These are phyloP conservation scores for Ceratocystis papillata DNA, from an alignment of 2,329 filamentous ascomycete species.

Conservation along the genomic window DNA sequence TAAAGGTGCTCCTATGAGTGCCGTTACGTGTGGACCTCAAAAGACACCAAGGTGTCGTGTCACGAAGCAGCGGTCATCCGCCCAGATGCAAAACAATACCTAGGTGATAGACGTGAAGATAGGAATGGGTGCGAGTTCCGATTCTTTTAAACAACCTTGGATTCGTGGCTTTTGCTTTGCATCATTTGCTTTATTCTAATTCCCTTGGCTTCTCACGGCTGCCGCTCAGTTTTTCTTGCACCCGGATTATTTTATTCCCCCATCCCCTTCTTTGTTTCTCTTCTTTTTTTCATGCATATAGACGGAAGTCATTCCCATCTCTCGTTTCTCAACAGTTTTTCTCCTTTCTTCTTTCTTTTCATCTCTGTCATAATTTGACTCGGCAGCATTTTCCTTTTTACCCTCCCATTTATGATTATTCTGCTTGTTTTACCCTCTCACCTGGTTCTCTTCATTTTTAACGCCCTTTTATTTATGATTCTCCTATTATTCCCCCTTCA, in stretches of 20 bases:
- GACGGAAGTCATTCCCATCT: neutral
- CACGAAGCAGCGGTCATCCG: slow-evolving; percentile 1
- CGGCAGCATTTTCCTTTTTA: neutral
- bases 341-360: neutral
- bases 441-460: neutral
- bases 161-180: neutral
- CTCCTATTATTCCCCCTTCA: neutral
- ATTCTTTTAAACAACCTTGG: neutral
- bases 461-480: neutral
- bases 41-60: slow-evolving; percentile 10
- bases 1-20: slow-evolving; percentile 8
- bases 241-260: neutral
- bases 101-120: neutral
- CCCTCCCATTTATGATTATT: neutral
- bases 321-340: neutral
- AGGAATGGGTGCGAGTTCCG: neutral
- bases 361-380: neutral
- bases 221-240: neutral
- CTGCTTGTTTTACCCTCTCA: neutral
- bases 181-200: neutral
- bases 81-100: neutral
- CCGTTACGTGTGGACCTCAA: neutral
- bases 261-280: neutral
- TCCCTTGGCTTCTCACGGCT: neutral
- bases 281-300: neutral